Percentiles rank a stretch among this genome's conserved stretches.
These are phyloP conservation scores for Madurella fahalii DNA, from an alignment of 2,329 filamentous ascomycete species.

Conservation along the genomic window DNA sequence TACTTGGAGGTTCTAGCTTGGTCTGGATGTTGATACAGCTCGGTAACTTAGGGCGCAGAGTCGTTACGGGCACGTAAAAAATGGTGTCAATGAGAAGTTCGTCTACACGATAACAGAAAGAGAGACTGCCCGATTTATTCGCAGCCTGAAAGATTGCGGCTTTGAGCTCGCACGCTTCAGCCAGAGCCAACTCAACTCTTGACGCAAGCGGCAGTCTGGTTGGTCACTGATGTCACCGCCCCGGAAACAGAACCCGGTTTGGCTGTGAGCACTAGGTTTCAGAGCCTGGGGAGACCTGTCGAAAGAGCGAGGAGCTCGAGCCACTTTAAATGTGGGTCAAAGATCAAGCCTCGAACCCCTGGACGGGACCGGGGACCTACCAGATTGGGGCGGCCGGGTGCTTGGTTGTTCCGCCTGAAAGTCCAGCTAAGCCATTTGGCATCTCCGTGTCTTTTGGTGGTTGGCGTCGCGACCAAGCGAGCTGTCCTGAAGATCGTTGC, in stretches of 20 bases:
- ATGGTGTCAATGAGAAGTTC: too few relatives aligned
- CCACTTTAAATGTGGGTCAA: background rate
- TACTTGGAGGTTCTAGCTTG: background rate
- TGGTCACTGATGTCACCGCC: slow-evolving; percentile 22
- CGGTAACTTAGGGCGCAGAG: too few relatives aligned
- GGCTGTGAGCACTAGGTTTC: background rate
- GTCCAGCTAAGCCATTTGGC: slow-evolving; percentile 13
- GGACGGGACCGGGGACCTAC: background rate
- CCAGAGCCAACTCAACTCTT: background rate
- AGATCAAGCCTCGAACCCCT: background rate
- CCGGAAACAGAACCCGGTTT: slow-evolving; percentile 10
- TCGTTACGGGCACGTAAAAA: too few relatives aligned
- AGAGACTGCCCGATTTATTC: background rate
- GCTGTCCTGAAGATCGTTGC: slow-evolving; percentile 21
- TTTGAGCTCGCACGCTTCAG: background rate
- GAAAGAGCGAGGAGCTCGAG: slow-evolving; percentile 3
- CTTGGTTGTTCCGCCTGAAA: slow-evolving; percentile 22
- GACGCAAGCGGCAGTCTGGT: slow-evolving; percentile 11
- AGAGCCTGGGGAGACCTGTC: background rate
- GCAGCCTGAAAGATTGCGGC: background rate
- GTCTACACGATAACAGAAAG: too few relatives aligned
- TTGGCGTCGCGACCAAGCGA: slow-evolving; percentile 21
- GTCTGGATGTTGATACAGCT: background rate
- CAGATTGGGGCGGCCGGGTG: slow-evolving; percentile 20
- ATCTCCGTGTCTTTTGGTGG: slow-evolving; percentile 17